Evolutionary conservation across 2,329 filamentous ascomycete genomes (phyloP), one percentile per base, ranked within the genome.

Genomic region (Colletotrichum sansevieriae): DNA sequence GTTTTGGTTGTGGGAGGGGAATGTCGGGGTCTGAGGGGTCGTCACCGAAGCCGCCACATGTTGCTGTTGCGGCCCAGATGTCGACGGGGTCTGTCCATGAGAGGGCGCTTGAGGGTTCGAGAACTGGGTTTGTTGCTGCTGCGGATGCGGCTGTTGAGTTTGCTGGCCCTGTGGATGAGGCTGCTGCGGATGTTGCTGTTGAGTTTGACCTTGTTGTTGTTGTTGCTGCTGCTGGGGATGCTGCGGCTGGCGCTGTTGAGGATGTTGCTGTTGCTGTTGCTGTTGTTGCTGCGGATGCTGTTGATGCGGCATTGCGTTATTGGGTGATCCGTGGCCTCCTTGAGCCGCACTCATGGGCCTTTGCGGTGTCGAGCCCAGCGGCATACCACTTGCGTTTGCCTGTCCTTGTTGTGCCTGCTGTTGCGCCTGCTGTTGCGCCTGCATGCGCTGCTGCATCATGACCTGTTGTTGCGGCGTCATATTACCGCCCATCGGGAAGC

Each of bases 11-110:
- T 78, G 78, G 1, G 76, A 63, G 0, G 85, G 82, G 66, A 88
- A 89, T 0, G 85, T 88, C 3, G 87, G 87, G 8, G 87, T 89
- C 74, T 88, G 86, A 1, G 87, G 87, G 11, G 86, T 87, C 4
- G 79, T 82, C 37, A 78, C 75, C 22, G 65, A 59, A 25, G 54
- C 47, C n/a, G 74, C 75, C 10, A 62, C 33, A 5, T 68, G 65
- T 35, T 65, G 65, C 25, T 68, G 65, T 33, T 68, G 65, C 20
- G 47, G 46, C 3, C 54, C 47, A n/a, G 76, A 76, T 39, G 77
- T 75, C n/a, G 72, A 71, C 22, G 76, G 75, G 10, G 74, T 74
- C 57, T 80, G 79, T 54, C 64, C 74, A 41, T 77, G 78, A 18
- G 77, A 76, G 3, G 74, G 59, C 41, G 75, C 77, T 57, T 78